These are phyloP conservation scores for Scedosporium dehoogii DNA, from an alignment of 2,329 filamentous ascomycete genomes.

Conservation along the genomic window DNA sequence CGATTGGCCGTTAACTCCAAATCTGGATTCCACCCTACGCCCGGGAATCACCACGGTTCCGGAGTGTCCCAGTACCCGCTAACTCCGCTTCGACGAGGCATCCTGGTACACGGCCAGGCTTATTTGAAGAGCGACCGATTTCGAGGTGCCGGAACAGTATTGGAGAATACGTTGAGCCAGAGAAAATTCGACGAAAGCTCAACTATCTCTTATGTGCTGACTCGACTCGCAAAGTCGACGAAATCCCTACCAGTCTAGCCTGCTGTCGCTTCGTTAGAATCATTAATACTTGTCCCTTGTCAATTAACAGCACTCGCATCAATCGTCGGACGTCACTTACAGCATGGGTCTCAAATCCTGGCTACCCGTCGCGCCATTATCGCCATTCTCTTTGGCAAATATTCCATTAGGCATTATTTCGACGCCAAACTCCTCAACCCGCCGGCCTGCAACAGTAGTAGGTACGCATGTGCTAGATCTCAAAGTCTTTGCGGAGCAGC, in stretches of 20 bases:
- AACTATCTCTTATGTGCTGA: too few relatives aligned
- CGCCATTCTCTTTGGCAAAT: constrained; percentile 63
- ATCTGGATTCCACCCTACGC: background rate
- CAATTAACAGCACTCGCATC: background rate
- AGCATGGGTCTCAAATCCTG: constrained; percentile 13
- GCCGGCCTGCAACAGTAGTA: constrained; percentile 60
- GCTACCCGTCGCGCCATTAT: constrained; percentile 22
- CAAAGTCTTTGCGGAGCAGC: constrained; percentile 16
- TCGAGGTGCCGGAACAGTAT: too few relatives aligned
- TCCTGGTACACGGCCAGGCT: too few relatives aligned
- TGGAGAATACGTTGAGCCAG: too few relatives aligned
- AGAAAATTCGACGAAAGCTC: too few relatives aligned
- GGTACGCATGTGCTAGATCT: constrained; percentile 65
- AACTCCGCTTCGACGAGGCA: too few relatives aligned
- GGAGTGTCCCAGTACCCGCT: too few relatives aligned
- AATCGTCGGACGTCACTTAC: background rate
- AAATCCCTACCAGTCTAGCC: too few relatives aligned
- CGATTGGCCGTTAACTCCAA: background rate
- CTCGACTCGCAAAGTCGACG: too few relatives aligned
- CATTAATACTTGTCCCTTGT: too few relatives aligned
- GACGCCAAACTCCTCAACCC: constrained; percentile 42
- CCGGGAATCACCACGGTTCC: background rate
- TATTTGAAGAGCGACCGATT: too few relatives aligned
- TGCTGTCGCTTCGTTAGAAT: too few relatives aligned
- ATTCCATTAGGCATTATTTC: constrained; percentile 79